Evolutionary conservation across 2,329 filamentous ascomycete genomes (phyloP), one percentile per base, ranked within the genome.

Genomic region (Arthrobotrys sphaeroides): DNA sequence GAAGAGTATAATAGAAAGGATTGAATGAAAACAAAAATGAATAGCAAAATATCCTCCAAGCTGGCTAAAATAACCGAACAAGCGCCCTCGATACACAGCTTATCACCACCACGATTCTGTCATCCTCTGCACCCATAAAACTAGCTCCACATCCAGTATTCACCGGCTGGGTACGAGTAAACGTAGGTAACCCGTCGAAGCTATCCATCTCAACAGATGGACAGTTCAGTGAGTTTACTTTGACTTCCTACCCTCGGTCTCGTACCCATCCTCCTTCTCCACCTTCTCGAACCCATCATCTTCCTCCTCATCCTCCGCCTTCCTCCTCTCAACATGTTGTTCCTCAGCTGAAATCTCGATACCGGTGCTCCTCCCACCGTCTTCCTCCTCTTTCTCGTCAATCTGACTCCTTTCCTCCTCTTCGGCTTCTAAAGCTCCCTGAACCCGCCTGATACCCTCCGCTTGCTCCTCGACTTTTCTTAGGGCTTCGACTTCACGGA

Each of bases 401-500:
- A 89, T 82, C 55, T 60, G 77, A 57, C 36, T 47, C 64, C 47
- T 72, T 69, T 38, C 26, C 77, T 84, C 82, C 77, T 82, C 85
- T 85, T 77, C 87, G 85, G 78, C 85, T 84, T 79, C 85, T 83
- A 79, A 57, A 31, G 57, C 51, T 7, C 13, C 40, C 43, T 70
- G 66, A 1, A 77, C 61, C 7, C 53, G 33, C 13, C 73, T 43
- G 20, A 77, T 70, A 13, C 61, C 67, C 28, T 53, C 57, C 5
- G 53, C 73, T n/a, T 77, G 83, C 82, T 45, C 80, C 81, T 78
- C 86, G 82, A 77, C 84, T 83, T 31, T 83, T 83, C 28, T 82
- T 81, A 61, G 90, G 82, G 81, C 90, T 36, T 66, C 59, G 10
- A 78, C 67, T 31, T 77, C 94, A 49, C 84, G 84, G 66, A 92